A percentile compares a stretch with the other conserved stretches of the same genome.
phyloP scores from a whole-genome alignment of 345 rosid species.

The Linum usitatissimum region DNA sequence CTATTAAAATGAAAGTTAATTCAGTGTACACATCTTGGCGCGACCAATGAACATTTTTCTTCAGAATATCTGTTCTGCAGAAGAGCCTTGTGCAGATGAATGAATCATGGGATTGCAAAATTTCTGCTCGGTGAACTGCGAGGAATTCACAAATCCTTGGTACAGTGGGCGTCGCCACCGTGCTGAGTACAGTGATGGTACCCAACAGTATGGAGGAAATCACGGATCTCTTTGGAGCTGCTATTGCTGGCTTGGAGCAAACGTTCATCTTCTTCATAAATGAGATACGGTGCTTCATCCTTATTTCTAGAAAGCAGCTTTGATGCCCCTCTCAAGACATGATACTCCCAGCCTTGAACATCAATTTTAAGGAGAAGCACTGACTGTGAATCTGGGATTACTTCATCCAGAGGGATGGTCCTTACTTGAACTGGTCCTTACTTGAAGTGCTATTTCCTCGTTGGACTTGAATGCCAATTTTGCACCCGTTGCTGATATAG shows the following conservation, averaged over 20 bases:
- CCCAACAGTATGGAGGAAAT: constrained; percentile 57
- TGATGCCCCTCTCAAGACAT: constrained; percentile 74
- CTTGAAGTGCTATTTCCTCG: constrained; percentile 81
- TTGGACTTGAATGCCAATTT: constrained; percentile 89
- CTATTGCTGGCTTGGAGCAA: constrained; percentile 82
- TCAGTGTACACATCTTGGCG: background rate
- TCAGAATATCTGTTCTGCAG: background rate
- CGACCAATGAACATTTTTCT: background rate
- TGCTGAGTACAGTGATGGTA: constrained; percentile 60
- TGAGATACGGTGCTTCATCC: constrained; percentile 70
- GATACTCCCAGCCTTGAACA: constrained; percentile 98
- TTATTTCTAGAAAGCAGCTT: constrained; percentile 65
- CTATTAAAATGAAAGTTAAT: too few relatives aligned
- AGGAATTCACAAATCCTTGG: constrained; percentile 18
- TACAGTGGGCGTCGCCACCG: constrained; percentile 74
- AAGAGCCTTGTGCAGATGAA: background rate
- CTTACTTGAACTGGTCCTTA: constrained; percentile 69
- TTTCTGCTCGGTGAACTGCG: too few relatives aligned
- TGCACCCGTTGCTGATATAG: constrained; percentile 83
- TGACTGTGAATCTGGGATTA: constrained; percentile 45
- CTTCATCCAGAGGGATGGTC: constrained; percentile 69
- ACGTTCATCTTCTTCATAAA: constrained; percentile 88
- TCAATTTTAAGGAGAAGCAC: constrained; percentile 76
- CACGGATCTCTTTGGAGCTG: constrained; percentile 64
- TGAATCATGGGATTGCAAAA: background rate